Base-by-base conservation (phyloP, 2,329 filamentous ascomycete genomes). In the Ciborinia camelliae region DNA sequence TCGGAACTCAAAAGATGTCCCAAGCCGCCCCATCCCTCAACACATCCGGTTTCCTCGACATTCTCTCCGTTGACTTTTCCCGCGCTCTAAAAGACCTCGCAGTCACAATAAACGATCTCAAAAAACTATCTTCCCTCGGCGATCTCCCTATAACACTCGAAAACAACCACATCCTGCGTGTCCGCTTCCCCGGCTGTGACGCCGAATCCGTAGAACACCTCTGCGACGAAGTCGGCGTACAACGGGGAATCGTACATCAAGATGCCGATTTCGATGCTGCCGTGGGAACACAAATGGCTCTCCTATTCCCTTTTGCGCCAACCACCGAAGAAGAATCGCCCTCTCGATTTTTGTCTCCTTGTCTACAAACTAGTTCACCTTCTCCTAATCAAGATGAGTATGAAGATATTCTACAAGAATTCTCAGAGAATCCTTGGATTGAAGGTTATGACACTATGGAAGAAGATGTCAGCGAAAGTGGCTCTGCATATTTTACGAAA, bases 171-270 rank as follows among this genome's bases (percentile, higher is more conserved):
- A 86, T 86, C 2, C 84, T 85, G 0, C 87, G 92, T 41, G 87
- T 98, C 2, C 89, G 92, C 37, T 98, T 99, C 73, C 92, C 93
- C 0, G 95, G 95, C 3, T 93, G 95, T 67, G 94, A 98, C 72
- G 87, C 87, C 0, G 85, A 88, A 20, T 91, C 90, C 0, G 90
- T 97, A 0, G 91, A 96, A 74, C 81, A 83, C 3, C 82, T 99
- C 0, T 97, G 93, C 75, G 86, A 91, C 54, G 95, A 99, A 75
- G 83, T 96, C 14, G 90, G 90, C n/a, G 83, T 99, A 9, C 86
- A 88, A 68, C 84, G 92, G 62, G 95, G 95, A 1, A 79, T 90
- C 4, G 84, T 98, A 4, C 80, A 84, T 15, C 89, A 98, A 78
- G 95, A 98, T 69, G 68, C 77, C 39, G 87, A 89, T 23, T 96